Percentiles rank a stretch among this genome's conserved stretches.
phyloP scores from a whole-genome alignment of 75 land plant species.

The Selaginella tamariscina region DNA sequence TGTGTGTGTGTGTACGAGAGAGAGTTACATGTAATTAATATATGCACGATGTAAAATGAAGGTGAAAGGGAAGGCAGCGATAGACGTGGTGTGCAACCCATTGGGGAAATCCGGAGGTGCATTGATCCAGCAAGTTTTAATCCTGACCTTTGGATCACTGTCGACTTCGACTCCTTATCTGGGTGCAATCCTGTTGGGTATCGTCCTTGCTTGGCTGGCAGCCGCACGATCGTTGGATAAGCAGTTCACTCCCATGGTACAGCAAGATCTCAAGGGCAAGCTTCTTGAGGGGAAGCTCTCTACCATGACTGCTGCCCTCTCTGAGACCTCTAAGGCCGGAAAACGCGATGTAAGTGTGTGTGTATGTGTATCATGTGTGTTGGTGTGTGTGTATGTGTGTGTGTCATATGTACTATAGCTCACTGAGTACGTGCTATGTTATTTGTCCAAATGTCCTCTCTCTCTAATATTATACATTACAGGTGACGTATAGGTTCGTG shows the following conservation, averaged over 20 bases:
- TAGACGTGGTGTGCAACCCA: conserved; percentile 9
- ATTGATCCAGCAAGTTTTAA: conserved; percentile 7
- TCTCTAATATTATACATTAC: conserved; percentile 8
- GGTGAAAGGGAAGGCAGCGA: conserved; percentile 13
- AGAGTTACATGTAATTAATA: no score
- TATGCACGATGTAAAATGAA: no score
- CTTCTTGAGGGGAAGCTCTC: conserved; percentile 4
- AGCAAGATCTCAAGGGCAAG: conserved; percentile 11
- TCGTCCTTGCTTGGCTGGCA: conserved; percentile 6
- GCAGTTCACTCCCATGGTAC: conserved; percentile 7
- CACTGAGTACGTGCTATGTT: not conserved
- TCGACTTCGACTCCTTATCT: conserved; percentile 5
- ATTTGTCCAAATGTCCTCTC: not conserved
- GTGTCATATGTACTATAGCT: no score
- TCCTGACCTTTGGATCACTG: conserved; percentile 4
- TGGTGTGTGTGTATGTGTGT: no score
- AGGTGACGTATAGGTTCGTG: conserved; percentile 38
- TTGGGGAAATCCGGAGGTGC: conserved; percentile 12
- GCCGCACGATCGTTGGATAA: conserved; percentile 7
- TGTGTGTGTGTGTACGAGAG: no score
- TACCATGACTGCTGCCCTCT: not conserved
- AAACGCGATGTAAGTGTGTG: not conserved
- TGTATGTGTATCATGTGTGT: no score
- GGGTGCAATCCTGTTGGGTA: conserved; percentile 7
- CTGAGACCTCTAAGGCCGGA: not conserved